phyloP scores from a whole-genome alignment of 306 rosid genomes.

The Pachyrhizus erosus region DNA sequence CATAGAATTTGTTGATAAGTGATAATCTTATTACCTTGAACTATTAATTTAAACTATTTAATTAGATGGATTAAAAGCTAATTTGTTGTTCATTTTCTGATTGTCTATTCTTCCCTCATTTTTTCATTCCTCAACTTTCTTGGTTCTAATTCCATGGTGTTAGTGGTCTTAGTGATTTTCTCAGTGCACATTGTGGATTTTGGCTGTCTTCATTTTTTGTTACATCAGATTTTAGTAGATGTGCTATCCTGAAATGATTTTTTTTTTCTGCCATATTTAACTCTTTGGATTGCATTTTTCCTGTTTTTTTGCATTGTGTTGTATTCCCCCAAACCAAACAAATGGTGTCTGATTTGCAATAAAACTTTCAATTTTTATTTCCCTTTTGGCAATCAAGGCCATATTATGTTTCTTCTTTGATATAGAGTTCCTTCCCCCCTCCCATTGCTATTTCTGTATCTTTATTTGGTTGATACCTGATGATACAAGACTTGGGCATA shows the following conservation, averaged over 20 bases:
- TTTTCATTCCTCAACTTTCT: background rate
- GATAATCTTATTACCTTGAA: background rate
- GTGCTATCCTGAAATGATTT: background rate
- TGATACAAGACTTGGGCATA: conserved; percentile 16
- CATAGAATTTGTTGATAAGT: background rate
- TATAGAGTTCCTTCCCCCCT: background rate
- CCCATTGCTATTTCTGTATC: conserved; percentile 13
- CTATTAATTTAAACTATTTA: background rate
- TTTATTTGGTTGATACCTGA: conserved; percentile 6
- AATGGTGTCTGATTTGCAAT: conserved; percentile 7
- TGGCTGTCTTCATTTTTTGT: background rate
- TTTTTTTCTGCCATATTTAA: background rate
- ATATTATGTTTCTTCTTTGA: conserved; percentile 15
- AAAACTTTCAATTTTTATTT: background rate
- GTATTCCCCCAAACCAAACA: background rate
- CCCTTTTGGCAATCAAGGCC: background rate
- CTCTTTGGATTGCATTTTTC: background rate
- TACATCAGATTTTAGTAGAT: background rate
- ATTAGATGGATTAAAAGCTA: conserved; percentile 3
- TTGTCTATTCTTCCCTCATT: background rate
- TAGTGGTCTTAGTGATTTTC: conserved; percentile 2
- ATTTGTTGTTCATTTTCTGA: background rate
- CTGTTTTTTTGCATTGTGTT: background rate
- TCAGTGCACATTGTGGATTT: background rate
- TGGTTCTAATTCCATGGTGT: background rate